phyloP scores from a whole-genome alignment of 495 filamentous ascomycete species.

The Hypomontagnella monticulosa region DNA sequence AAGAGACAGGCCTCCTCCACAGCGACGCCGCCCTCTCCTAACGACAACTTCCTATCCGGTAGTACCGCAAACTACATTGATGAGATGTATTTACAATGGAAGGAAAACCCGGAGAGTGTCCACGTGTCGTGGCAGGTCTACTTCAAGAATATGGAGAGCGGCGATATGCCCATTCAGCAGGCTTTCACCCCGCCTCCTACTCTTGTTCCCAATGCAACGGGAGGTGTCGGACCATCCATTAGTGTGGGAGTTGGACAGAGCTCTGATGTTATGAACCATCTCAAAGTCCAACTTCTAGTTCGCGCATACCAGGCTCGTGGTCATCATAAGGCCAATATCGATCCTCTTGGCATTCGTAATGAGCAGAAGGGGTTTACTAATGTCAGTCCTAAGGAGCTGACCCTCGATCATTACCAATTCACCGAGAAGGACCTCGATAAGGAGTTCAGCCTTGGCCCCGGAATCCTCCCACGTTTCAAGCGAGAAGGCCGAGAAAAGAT shows the following conservation, averaged over 20 bases:
- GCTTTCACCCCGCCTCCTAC: constrained; percentile 96
- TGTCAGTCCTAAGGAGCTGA: constrained; percentile 88
- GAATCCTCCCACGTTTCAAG: constrained; percentile 94
- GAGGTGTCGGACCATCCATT: constrained; percentile 78
- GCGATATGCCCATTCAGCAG: constrained; percentile 95
- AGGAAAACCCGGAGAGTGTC: constrained; percentile 89
- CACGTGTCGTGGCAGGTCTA: constrained; percentile 99
- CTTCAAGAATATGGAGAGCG: constrained; percentile 98
- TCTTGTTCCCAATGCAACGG: constrained; percentile 80
- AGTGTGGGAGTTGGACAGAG: constrained; percentile 74
- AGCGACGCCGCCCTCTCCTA: constrained; percentile 65
- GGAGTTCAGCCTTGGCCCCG: constrained; percentile 91
- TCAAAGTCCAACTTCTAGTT: constrained; percentile 97
- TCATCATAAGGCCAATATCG: constrained; percentile 97
- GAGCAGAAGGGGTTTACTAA: constrained; percentile 87
- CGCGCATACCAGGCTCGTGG: constrained; percentile 98
- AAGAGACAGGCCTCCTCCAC: constrained; percentile 59
- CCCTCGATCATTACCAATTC: constrained; percentile 92
- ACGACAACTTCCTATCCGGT: constrained; percentile 93
- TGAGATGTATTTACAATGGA: constrained; percentile 99
- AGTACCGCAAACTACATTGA: constrained; percentile 98
- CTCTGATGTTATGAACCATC: constrained; percentile 90
- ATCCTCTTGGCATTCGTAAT: constrained; percentile 91
- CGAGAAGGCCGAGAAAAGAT: constrained; percentile 89
- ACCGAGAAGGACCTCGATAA: constrained; percentile 93